These are phyloP conservation scores for Psilocybe tampanensis DNA, from an alignment of 768 basidiomycete species.

Conservation along the genomic window DNA sequence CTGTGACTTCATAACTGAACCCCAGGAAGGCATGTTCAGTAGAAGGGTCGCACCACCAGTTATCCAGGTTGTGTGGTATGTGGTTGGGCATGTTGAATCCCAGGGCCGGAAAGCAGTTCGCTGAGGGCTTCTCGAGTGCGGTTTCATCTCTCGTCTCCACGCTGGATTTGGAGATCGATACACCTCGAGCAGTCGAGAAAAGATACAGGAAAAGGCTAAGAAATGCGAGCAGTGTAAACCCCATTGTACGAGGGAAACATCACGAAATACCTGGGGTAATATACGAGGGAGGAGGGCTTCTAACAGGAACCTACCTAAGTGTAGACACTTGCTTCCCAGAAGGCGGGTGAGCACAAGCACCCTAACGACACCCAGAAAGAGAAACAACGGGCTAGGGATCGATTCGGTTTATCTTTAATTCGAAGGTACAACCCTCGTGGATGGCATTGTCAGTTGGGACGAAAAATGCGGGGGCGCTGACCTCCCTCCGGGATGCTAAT, in stretches of 20 bases:
- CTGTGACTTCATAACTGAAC: slow-evolving; percentile 75
- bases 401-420: not conserved
- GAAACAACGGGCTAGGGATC: not conserved
- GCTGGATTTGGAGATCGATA: not conserved
- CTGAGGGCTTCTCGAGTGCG: slow-evolving; percentile 5
- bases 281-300: too few relatives aligned
- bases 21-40: slow-evolving; percentile 79
- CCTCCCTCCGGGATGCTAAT: not conserved
- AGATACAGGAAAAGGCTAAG: not conserved
- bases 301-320: too few relatives aligned
- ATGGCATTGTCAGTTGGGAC: not conserved
- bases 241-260: too few relatives aligned
- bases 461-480: not conserved
- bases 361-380: not conserved
- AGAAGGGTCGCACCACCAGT: slow-evolving; percentile 66
- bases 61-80: slow-evolving; percentile 38
- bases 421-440: not conserved
- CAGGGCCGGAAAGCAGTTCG: slow-evolving; percentile 40
- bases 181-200: not conserved
- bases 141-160: not conserved
- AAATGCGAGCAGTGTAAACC: too few relatives aligned
- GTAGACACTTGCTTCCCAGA: too few relatives aligned
- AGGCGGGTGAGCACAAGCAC: too few relatives aligned
- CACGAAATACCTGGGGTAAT: too few relatives aligned
- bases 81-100: slow-evolving; percentile 57